phyloP scores from a whole-genome alignment of 768 basidiomycete genomes.

The Russula griseocarnosa region DNA sequence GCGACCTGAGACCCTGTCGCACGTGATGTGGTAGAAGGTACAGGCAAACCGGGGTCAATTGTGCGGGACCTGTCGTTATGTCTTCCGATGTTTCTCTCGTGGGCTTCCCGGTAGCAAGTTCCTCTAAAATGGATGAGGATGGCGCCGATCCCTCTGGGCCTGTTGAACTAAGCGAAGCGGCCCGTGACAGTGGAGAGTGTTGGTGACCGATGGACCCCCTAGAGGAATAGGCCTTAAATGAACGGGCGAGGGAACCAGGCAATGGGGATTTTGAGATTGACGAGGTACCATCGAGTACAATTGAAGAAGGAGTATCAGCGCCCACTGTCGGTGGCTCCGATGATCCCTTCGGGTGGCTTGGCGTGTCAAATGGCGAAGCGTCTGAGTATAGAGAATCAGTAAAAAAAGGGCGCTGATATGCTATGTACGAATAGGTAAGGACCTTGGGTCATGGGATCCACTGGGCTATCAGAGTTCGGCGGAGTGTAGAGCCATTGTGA shows the following conservation, averaged over 20 bases:
- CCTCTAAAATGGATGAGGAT: neutral
- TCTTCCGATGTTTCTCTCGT: neutral
- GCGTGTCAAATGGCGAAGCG: neutral
- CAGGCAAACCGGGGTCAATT: neutral
- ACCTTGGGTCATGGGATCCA: constrained; percentile 10
- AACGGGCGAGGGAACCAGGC: neutral
- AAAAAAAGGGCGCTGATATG: neutral
- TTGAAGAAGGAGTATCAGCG: constrained; percentile 1
- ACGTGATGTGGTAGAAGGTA: neutral
- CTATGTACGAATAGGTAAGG: neutral
- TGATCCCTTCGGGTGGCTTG: neutral
- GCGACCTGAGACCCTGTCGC: neutral
- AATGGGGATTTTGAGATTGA: neutral
- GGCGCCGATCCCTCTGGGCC: neutral
- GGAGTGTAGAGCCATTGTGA: neutral
- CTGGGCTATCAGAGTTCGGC: neutral
- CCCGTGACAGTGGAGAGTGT: neutral
- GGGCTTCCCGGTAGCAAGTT: neutral
- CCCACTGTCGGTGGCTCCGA: neutral
- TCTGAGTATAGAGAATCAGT: neutral
- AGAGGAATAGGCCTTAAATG: neutral
- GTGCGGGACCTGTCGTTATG: neutral
- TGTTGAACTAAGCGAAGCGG: neutral
- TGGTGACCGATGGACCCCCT: neutral
- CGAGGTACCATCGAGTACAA: no score